Evolutionary conservation across 805 yeast genomes (phyloP), one percentile per base, ranked within the genome.

Genomic region (Cyberlindnera bimundalis): DNA sequence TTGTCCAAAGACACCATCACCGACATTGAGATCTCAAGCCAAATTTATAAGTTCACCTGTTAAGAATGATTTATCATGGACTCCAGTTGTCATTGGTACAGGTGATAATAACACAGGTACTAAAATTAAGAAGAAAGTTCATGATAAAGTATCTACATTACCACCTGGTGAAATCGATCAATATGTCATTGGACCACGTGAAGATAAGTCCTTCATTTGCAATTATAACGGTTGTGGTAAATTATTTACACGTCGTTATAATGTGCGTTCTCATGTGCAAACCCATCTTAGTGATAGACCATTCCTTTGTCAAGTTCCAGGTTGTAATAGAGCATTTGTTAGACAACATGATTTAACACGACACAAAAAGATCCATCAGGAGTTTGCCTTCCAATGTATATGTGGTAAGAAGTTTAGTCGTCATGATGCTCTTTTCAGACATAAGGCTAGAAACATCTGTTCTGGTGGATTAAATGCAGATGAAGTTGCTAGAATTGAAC

Each of bases 251-350:
- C 73, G 99, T 56, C 72, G 96, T 34, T 95, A 95, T 63, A 93
- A 93, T 56, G 87, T 88, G 11, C 70, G 98, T 47, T 87, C 96
- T 0, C 99, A 93, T 61, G 90, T 93, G 42, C 99, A 93, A 60
- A 93, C 99, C 1, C 99, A 93, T 68, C 65, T 93, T 36, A 81
- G 91, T 59, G 99, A 95, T 61, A 70, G 97, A 48, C 99, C 99
- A 1, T 91, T 87, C 63, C 67, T 73, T 0, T 93, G 99, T 65
- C 71, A 68, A 29, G 51, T 47, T 32, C 68, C 68, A 3, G 70
- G 71, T 31, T 93, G 99, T 62, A 74, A 77, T 4, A 86, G 90
- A 52, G 76, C 86, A 28, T 93, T 93, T 67, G 99, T 93, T 18
- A 74, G 99, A 47, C 96, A 91, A 48, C 99, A 93, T 59, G 99